A percentile compares a stretch with the other conserved stretches of the same genome.
Conservation (phyloP, 1,139 yeast genomes). For the Kurtzmaniella quercitrusa region DNA sequence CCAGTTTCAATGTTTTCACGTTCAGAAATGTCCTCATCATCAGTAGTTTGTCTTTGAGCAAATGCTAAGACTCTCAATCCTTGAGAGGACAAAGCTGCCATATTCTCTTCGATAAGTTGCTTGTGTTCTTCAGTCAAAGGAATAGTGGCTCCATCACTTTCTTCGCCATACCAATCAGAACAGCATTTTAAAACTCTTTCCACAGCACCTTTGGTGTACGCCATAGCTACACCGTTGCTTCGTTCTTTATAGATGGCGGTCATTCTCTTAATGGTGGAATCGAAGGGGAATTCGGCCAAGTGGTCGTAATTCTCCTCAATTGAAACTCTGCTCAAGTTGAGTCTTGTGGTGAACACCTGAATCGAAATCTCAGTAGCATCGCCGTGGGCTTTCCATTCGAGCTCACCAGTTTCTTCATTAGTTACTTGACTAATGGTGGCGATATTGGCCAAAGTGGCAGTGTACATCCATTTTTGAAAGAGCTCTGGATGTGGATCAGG, state of each 20-base stretch:
- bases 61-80: constrained; percentile 47
- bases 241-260: constrained; percentile 34
- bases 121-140: constrained; percentile 22
- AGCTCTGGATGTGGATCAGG: constrained; percentile 10
- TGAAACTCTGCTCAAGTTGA: constrained; percentile 19
- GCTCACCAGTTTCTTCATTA: constrained; percentile 23
- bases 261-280: constrained; percentile 43
- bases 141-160: constrained; percentile 15
- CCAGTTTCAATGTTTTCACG: constrained; percentile 29
- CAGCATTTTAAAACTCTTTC: constrained; percentile 43
- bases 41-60: constrained; percentile 22
- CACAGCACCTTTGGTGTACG: constrained; percentile 52
- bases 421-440: constrained; percentile 24
- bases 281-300: constrained; percentile 29
- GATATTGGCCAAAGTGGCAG: constrained; percentile 33
- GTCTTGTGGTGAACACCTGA: constrained; percentile 27
- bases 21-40: constrained; percentile 6
- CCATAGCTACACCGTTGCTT: constrained; percentile 12
- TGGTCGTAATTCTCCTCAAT: constrained; percentile 15
- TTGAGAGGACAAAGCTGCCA: constrained; percentile 33
- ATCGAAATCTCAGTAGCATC: constrained; percentile 39
- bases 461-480: constrained; percentile 21
- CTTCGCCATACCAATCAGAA: constrained; percentile 26
- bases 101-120: constrained; percentile 23
- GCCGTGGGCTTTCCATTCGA: constrained; percentile 32